phyloP scores from a whole-genome alignment of 441 rosid genomes.

The Corymbia calophylla region DNA sequence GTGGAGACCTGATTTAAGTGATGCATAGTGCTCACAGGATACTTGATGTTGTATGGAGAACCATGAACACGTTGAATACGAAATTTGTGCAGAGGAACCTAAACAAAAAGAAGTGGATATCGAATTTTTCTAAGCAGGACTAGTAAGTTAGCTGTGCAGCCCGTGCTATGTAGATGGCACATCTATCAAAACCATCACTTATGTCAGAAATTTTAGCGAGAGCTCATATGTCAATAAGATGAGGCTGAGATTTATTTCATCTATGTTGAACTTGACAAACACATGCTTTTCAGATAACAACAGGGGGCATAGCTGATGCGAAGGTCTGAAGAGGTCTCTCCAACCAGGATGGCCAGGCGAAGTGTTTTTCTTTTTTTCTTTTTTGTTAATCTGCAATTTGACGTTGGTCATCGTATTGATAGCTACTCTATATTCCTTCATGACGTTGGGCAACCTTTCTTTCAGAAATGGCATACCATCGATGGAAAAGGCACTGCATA shows the following conservation, averaged over 20 bases:
- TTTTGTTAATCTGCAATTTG: too few species aligned
- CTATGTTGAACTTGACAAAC: constrained; percentile 38
- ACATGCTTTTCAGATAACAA: constrained; percentile 59
- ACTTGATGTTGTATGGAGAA: background rate
- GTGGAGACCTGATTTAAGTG: background rate
- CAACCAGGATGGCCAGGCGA: too few species aligned
- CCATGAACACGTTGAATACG: background rate
- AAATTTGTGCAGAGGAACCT: background rate
- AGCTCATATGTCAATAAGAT: background rate
- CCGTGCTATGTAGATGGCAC: background rate
- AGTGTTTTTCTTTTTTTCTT: too few species aligned
- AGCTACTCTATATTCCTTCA: too few species aligned
- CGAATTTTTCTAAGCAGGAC: background rate
- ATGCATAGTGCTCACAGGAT: background rate
- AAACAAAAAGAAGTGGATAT: background rate
- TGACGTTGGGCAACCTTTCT: too few species aligned
- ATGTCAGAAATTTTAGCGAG: background rate
- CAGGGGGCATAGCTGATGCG: constrained; percentile 33
- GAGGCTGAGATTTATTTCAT: background rate
- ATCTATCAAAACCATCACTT: background rate
- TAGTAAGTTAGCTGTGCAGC: background rate
- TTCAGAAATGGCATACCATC: too few species aligned
- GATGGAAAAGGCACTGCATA: too few species aligned
- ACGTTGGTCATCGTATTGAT: too few species aligned
- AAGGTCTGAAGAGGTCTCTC: too few species aligned